phyloP scores from a whole-genome alignment of 2,329 filamentous ascomycete species.

The Huntiella moniliformis region DNA sequence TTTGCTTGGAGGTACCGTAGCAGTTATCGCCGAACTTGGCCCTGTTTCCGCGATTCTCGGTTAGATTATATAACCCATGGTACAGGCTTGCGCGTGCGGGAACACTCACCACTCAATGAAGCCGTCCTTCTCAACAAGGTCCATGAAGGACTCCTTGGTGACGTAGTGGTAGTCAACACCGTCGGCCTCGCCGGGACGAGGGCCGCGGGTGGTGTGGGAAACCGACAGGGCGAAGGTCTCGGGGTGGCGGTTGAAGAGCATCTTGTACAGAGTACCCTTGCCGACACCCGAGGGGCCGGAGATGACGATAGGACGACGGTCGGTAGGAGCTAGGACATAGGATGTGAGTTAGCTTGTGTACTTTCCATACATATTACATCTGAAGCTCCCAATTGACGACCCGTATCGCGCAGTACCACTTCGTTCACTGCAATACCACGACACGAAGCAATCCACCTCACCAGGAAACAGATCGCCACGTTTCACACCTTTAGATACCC shows the following conservation, averaged over 20 bases:
- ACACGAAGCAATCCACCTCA: too few relatives aligned
- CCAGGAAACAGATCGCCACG: too few relatives aligned
- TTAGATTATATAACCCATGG: background rate
- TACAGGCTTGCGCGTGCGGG: background rate
- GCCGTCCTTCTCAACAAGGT: constrained; percentile 45
- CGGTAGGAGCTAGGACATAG: constrained; percentile 18
- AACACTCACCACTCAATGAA: constrained; percentile 49
- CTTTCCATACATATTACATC: too few relatives aligned
- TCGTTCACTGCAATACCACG: too few relatives aligned
- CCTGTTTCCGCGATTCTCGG: constrained; percentile 19
- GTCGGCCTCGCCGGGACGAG: constrained; percentile 55
- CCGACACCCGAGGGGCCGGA: constrained; percentile 64
- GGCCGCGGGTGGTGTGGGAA: constrained; percentile 62
- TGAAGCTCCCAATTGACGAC: too few relatives aligned
- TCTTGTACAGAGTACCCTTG: constrained; percentile 62
- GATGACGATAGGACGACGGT: constrained; percentile 52
- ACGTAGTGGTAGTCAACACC: constrained; percentile 72
- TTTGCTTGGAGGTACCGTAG: constrained; percentile 69
- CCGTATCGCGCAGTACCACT: too few relatives aligned
- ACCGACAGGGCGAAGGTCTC: constrained; percentile 36
- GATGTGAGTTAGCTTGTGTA: background rate
- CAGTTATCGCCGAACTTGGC: constrained; percentile 70
- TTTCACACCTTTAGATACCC: too few relatives aligned
- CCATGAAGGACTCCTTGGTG: constrained; percentile 44
- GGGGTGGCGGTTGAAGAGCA: constrained; percentile 41